Evolutionary conservation across 2,329 filamentous ascomycete genomes (phyloP).

Genomic region (Paraphoma chrysanthemicola): DNA sequence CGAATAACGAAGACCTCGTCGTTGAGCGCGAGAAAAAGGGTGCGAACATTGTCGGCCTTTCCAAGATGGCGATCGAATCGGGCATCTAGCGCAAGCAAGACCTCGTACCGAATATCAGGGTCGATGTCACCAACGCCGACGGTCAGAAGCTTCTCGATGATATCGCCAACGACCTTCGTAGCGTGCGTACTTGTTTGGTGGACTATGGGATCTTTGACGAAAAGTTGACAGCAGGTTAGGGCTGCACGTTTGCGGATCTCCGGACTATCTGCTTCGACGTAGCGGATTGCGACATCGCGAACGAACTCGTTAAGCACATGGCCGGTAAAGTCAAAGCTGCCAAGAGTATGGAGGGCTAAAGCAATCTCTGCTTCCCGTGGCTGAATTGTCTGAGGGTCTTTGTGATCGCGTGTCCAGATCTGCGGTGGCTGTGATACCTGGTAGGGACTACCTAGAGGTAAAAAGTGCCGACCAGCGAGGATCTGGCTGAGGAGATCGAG

Average conservation of each 20-base stretch:
- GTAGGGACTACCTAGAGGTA: conserved; percentile 88
- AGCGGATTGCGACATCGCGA: conserved; percentile 95
- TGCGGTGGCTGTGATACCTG: conserved; percentile 83
- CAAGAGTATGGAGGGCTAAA: conserved; percentile 89
- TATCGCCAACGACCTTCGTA: conserved; percentile 95
- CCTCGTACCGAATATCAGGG: conserved; percentile 84
- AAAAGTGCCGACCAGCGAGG: conserved; percentile 89
- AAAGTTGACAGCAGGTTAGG: conserved; percentile 96
- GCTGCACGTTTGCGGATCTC: conserved; percentile 94
- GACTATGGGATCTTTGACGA: conserved; percentile 95
- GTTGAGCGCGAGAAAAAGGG: conserved; percentile 92
- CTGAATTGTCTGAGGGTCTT: conserved; percentile 82
- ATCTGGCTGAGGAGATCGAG: conserved; percentile 95
- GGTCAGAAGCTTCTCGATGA: conserved; percentile 94
- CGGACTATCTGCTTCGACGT: conserved; percentile 93
- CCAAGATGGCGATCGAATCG: conserved; percentile 97
- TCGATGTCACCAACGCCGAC: conserved; percentile 92
- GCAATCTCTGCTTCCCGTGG: conserved; percentile 85
- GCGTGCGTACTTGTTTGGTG: conserved; percentile 98
- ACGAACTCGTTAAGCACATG: conserved; percentile 98
- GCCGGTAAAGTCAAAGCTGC: conserved; percentile 91
- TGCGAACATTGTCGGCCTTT: conserved; percentile 96
- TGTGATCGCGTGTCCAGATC: conserved; percentile 84
- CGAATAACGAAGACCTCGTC: conserved; percentile 92
- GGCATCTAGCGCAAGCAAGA: conserved; percentile 86